Evolutionary conservation across 495 filamentous ascomycete genomes (phyloP), one percentile per base, ranked within the genome.

Genomic region (Hypoxylon lienhwacheense): DNA sequence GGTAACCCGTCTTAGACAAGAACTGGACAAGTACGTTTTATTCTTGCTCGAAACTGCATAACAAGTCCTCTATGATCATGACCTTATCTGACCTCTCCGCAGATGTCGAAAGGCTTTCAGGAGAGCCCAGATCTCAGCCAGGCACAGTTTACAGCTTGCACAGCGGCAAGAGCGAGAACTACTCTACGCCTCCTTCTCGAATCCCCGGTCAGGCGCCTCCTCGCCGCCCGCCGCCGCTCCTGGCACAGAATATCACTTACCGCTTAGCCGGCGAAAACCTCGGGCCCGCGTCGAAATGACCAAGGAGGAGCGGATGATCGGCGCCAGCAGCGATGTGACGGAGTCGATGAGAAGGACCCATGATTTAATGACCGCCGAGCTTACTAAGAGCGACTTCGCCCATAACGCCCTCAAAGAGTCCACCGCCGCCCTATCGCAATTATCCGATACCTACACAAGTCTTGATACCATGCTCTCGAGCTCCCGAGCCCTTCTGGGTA

Each of bases 331-430:
- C 48, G 88, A 95, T 71, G 87, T 99, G 17, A 97, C 95, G 3
- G 75, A 85, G 24, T 85, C 90, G 0, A 76, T 99, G 32, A 80
- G 89, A 39, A 78, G 91, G 56, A 95, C 91, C 7, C 91, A 97
- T 66, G 78, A 85, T 17, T 75, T 95, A 48, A 88, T 97, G 78
- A 81, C 88, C 31, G 72, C 82, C 0, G 90, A 96, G 73, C 79
- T 99, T 4, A 82, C 84, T 39, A 82, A 87, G 24, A 91, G 88
- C 25, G 86, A 85, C 55, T 97, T 97, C 65, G 91, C 93, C 4
- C 82, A 90, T 29, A 85, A 95, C 47, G 95, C 91, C 1, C 78
- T 97, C 72, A 86, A 72, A 70, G 87, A 80, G 74, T 90, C 85
- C 0, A 91, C 86, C 1, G 87, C 83, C 1, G 91, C 92, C 0